These are phyloP conservation scores for Termitomyces sp. DNA, from an alignment of 768 basidiomycete genomes.

Conservation along the genomic window DNA sequence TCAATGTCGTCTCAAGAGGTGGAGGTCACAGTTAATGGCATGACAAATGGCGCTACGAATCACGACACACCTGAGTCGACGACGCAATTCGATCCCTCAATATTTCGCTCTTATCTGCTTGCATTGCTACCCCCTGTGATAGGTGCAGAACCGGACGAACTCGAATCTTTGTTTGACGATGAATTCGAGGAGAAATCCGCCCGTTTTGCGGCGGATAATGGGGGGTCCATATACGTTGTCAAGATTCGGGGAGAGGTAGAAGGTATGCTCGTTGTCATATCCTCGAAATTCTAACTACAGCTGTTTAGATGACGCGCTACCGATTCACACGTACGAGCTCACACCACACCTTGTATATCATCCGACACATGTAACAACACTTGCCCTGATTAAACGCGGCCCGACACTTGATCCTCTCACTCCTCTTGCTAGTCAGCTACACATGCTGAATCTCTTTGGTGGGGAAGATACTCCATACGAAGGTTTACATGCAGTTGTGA, in stretches of 20 bases:
- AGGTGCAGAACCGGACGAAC: constrained; percentile 61
- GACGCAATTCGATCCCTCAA: constrained; percentile 56
- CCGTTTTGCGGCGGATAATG: constrained; percentile 71
- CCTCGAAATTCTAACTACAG: constrained; percentile 8
- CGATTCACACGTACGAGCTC: constrained; percentile 61
- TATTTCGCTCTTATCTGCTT: constrained; percentile 68
- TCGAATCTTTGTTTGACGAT: constrained; percentile 64
- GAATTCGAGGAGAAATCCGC: constrained; percentile 72
- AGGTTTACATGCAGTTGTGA: constrained; percentile 91
- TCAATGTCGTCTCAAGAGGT: constrained; percentile 17
- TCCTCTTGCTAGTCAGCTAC: constrained; percentile 81
- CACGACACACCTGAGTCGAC: constrained; percentile 21
- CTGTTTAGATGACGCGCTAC: constrained; percentile 54
- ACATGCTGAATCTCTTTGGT: constrained; percentile 88
- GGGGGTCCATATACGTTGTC: constrained; percentile 77
- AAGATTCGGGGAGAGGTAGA: constrained; percentile 73
- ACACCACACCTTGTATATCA: constrained; percentile 77
- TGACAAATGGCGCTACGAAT: constrained; percentile 23
- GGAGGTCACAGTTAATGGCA: constrained; percentile 21
- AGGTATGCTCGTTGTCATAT: constrained; percentile 37
- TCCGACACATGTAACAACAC: constrained; percentile 71
- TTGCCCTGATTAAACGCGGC: constrained; percentile 93
- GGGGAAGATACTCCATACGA: constrained; percentile 92
- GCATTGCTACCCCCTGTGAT: constrained; percentile 75
- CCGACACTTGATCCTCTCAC: constrained; percentile 74